Conservation (phyloP, 2,329 filamentous ascomycete genomes). For the Arthrocladium fulminans region DNA sequence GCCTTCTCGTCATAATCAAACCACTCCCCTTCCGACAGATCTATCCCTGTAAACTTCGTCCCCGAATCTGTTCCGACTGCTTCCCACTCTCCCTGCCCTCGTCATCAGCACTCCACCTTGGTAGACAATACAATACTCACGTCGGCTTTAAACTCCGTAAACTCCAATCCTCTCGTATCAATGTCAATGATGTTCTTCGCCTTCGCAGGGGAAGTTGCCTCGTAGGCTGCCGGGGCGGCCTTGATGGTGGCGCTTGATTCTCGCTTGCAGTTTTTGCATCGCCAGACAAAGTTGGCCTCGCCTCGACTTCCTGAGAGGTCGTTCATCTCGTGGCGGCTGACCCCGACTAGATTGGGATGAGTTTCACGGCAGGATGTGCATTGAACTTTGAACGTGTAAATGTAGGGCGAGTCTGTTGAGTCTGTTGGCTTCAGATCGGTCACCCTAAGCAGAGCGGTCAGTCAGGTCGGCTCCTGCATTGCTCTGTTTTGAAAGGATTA, state of each 20-base stretch:
- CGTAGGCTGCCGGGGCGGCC: conserved; percentile 61
- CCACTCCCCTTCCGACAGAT: conserved; percentile 87
- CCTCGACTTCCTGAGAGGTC: conserved; percentile 88
- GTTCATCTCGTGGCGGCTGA: conserved; percentile 83
- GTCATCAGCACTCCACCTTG: conserved; percentile 5
- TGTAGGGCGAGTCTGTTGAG: conserved; percentile 73
- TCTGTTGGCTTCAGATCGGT: conserved; percentile 82
- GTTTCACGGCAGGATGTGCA: conserved; percentile 94
- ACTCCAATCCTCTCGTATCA: conserved; percentile 89
- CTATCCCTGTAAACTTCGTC: conserved; percentile 73
- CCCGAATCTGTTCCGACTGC: conserved; percentile 71
- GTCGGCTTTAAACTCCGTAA: conserved; percentile 82
- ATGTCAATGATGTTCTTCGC: conserved; percentile 74
- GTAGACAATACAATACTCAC: conserved; percentile 53
- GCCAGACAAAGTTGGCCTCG: conserved; percentile 99
- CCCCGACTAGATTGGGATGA: conserved; percentile 75
- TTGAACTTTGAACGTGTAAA: conserved; percentile 96
- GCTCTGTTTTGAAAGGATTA: conserved; percentile 10
- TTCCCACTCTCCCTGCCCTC: conserved; percentile 71
- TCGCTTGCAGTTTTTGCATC: conserved; percentile 94
- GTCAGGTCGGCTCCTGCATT: not conserved
- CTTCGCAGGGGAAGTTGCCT: conserved; percentile 62
- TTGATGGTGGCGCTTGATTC: conserved; percentile 82
- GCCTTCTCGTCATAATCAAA: conserved; percentile 97
- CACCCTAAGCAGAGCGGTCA: conserved; percentile 52